Evolutionary conservation across 2,329 filamentous ascomycete genomes (phyloP), one percentile per base, ranked within the genome.

Genomic region (Lasiodiplodia citricola): DNA sequence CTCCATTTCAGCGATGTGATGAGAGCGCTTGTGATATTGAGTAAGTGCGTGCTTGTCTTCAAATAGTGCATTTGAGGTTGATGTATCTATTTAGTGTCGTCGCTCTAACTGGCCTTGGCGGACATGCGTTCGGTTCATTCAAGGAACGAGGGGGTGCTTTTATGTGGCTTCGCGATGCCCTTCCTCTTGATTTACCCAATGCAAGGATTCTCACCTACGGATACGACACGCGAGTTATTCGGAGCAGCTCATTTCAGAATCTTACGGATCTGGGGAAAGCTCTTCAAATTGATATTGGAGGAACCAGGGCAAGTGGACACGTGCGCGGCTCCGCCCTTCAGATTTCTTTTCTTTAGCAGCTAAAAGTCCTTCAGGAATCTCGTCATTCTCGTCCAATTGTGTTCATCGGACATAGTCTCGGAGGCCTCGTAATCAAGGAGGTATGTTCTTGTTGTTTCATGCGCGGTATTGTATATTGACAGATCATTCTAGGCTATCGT

Each of bases 141-240:
- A n/a, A 77, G 60, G 73, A 74, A 35, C 68, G 68, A 57, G 68
- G 58, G 7, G 72, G 72, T 3, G 14, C 56, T 5, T 68, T 74
- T 51, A 76, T 77, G 75, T 78, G 77, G 76, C 69, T 78, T 16
- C 72, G 73, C 37, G 76, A 78, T 65, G 38, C 72, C 2, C 73
- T 78, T 5, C 72, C 73, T 1, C 41, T 68, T 10, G 70, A 77
- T 58, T 18, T 77, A 18, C 62, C 67, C 10, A 62, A 38, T 3
- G 73, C 72, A 6, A 69, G 75, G 10, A 70, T 78, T 2, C 70
- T 77, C 41, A 73, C 70, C 10, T 77, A 75, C 66, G 75, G 77
- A n/a, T 76, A 77, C 54, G 70, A 74, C 65, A 35, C 62, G 11
- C 62, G n/a, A 14, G 11, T 51, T 3, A 13, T 38, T 7, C 47